phyloP scores from a whole-genome alignment of 139 green algal genomes.

The Auxenochlorella protothecoides region DNA sequence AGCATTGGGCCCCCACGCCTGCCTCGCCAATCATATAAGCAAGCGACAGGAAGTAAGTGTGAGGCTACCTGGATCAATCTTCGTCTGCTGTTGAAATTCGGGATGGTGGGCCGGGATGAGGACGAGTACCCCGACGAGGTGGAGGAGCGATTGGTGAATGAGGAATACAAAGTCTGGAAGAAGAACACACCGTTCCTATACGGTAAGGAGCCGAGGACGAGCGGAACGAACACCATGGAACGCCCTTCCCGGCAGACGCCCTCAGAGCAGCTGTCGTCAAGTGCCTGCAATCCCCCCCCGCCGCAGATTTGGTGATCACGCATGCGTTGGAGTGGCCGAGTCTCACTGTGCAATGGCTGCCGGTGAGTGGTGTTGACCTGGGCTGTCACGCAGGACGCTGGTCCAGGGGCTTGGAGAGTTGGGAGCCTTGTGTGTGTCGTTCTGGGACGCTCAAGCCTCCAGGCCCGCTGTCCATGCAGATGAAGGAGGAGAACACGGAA shows the following conservation, averaged over 20 bases:
- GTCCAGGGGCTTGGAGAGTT: no score
- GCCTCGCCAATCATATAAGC: no score
- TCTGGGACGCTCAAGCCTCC: no score
- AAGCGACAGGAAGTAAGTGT: conserved; percentile 1
- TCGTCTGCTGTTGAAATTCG: neutral
- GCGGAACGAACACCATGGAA: no score
- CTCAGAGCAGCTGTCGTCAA: no score
- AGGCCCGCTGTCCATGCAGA: neutral
- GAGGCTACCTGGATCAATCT: no score
- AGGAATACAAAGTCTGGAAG: conserved; percentile 99
- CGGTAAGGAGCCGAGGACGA: conserved; percentile 33
- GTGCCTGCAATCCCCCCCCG: no score
- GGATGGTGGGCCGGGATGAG: conserved; percentile 1
- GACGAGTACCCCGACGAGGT: conserved; percentile 64
- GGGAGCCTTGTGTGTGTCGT: no score
- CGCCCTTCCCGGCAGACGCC: no score
- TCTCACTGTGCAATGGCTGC: conserved; percentile 97
- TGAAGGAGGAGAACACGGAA: conserved; percentile 22
- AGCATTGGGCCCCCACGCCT: no score
- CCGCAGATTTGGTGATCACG: conserved; percentile 95
- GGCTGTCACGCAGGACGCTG: no score
- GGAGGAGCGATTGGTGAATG: conserved; percentile 86
- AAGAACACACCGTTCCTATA: conserved; percentile 99
- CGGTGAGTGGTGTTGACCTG: conserved; percentile 37
- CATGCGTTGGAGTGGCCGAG: conserved; percentile 97